Conservation (phyloP, 345 rosid genomes). For the Anacardium occidentale region DNA sequence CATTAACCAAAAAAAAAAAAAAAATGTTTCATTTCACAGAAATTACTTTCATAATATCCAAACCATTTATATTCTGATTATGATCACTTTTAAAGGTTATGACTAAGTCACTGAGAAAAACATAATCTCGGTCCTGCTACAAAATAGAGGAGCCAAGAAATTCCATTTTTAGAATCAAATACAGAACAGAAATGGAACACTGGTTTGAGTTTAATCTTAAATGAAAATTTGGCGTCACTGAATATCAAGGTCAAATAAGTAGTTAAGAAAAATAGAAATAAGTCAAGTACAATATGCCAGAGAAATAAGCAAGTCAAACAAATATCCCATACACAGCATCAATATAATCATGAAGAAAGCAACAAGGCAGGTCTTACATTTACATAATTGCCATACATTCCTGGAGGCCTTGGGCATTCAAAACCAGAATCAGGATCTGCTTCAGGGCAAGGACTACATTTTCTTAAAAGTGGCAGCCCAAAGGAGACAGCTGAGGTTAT, state of each 20-base stretch:
- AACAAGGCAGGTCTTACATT: conserved; percentile 53
- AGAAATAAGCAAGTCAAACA: background rate
- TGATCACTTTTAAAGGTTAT: background rate
- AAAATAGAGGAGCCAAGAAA: background rate
- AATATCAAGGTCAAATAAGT: too few relatives aligned
- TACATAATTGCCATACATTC: conserved; percentile 93
- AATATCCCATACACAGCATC: background rate
- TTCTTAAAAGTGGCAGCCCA: conserved; percentile 86
- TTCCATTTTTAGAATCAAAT: background rate
- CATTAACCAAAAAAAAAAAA: background rate
- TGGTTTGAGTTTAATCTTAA: background rate
- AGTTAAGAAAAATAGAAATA: background rate
- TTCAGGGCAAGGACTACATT: conserved; percentile 90
- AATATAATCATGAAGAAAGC: background rate
- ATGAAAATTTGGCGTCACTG: too few relatives aligned
- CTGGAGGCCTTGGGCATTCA: conserved; percentile 89
- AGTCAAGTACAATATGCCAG: background rate
- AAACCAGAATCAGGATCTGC: conserved; percentile 65
- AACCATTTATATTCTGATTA: background rate
- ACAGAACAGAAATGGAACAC: background rate
- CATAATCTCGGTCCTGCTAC: background rate
- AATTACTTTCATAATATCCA: background rate
- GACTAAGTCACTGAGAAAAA: background rate
- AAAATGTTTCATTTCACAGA: background rate
- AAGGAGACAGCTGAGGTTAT: conserved; percentile 86